Evolutionary conservation across 148 eudicot species (phyloP).

Genomic region (Euryodendron excelsum): DNA sequence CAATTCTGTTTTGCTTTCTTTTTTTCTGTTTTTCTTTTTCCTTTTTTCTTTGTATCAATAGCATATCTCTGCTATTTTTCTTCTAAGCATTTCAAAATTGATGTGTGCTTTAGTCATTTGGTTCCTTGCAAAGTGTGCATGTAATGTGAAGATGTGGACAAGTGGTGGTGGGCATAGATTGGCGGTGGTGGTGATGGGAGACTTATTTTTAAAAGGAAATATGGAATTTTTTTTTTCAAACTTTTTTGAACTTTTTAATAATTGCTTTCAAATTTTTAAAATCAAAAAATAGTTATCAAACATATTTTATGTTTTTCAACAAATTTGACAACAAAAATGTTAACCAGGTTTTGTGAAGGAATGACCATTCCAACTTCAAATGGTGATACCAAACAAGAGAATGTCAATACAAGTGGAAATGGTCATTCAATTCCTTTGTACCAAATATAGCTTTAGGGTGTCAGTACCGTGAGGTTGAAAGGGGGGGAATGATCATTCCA

Average conservation of each 20-base stretch:
- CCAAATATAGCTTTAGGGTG: background rate
- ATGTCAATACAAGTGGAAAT: background rate
- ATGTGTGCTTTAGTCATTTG: constrained; percentile 12
- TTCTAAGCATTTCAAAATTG: background rate
- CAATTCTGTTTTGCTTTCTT: background rate
- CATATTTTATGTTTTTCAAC: too few relatives aligned
- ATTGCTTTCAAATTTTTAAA: too few relatives aligned
- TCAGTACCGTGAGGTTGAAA: background rate
- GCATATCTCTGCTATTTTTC: background rate
- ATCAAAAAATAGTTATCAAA: background rate
- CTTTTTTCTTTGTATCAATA: background rate
- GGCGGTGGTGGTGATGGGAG: background rate
- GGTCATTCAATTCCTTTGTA: background rate
- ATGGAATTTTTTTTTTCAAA: background rate
- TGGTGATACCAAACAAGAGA: too few relatives aligned
- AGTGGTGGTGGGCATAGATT: background rate
- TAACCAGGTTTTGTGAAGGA: too few relatives aligned
- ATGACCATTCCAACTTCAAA: too few relatives aligned
- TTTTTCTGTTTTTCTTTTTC: background rate
- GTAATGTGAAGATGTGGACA: background rate
- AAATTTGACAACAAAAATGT: too few relatives aligned
- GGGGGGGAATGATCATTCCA: background rate
- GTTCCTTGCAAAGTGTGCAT: background rate
- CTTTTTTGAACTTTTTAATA: background rate
- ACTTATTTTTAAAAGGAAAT: background rate